A percentile compares a stretch with the other conserved stretches of the same genome.
Conservation (phyloP, 257 asterid species). For the Solanum medicagineum region DNA sequence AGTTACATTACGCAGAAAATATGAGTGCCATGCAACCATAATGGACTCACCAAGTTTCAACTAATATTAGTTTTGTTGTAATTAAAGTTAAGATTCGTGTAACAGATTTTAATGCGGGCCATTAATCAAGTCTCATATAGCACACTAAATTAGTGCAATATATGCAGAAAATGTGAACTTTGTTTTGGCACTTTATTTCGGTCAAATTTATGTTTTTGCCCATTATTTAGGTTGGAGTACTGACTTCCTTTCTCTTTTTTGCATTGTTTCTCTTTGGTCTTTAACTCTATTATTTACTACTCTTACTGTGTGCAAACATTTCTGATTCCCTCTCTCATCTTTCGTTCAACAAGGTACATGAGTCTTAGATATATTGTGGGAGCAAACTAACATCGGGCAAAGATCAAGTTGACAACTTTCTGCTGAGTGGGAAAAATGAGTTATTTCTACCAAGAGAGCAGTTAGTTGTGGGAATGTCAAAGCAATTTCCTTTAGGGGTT, state of each 20-base stretch:
- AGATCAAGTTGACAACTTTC: neutral
- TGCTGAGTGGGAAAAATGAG: neutral
- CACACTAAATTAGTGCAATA: too few species aligned
- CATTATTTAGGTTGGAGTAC: neutral
- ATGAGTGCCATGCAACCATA: too few species aligned
- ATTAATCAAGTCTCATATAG: too few species aligned
- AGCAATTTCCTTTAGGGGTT: neutral
- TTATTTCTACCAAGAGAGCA: neutral
- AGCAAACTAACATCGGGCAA: neutral
- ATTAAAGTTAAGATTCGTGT: too few species aligned
- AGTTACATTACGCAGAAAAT: too few species aligned
- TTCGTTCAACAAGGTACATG: neutral
- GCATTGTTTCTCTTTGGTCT: neutral
- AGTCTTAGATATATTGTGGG: neutral
- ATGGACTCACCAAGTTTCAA: too few species aligned
- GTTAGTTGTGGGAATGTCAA: neutral
- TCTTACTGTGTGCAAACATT: neutral
- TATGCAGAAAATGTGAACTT: too few species aligned
- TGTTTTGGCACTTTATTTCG: too few species aligned
- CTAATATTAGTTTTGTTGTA: too few species aligned
- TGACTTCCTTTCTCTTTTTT: neutral
- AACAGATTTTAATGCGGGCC: too few species aligned
- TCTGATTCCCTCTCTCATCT: neutral
- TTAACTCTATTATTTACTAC: neutral
- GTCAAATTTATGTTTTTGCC: too few species aligned